Evolutionary conservation across 768 basidiomycete genomes (phyloP), one percentile per base, ranked within the genome.

Genomic region (Postia placenta): DNA sequence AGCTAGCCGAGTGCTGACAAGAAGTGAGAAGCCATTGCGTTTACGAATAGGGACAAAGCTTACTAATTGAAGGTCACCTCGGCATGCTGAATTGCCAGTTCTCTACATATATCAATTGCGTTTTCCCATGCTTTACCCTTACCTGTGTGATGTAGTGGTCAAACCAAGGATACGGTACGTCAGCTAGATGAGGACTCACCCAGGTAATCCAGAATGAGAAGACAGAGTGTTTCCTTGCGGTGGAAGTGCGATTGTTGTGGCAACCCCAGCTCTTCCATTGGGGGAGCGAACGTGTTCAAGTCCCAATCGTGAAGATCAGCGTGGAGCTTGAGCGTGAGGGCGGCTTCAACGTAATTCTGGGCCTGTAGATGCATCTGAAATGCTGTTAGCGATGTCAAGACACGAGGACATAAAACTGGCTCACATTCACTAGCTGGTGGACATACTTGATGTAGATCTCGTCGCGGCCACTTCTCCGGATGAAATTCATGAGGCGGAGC

Each of bases 41-140:
- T 24, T 19, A 27, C 24, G 5, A 23, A 11, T 15, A 28, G 17
- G 25, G 3, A 7, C 30, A 33, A 33, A 7, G 30, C 86, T 39
- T 70, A 93, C 85, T 93, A 92, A 64, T 94, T 89, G 72, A 88
- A 95, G 5, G 93, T 92, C 47, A 91, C 77, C 62, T 85, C 83
- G 14, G 87, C 78, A 68, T 97, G 94, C 64, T 97, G 92, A 52
- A 72, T 80, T 12, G 86, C 86, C 22, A 98, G 70, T 58, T 97
- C 95, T 67, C 89, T 90, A 69, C 91, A 94, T 42, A 97, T 87
- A 41, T 91, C 87, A 49, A 96, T 83, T 2, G 92, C 95, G 45
- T 79, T 85, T 66, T 98, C 95, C 80, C 92, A 98, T n/a, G 95
- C 94, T 60, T 95, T 93, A 9, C 94, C 95, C 67, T 93, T 90